Percentiles rank a stretch among this genome's conserved stretches.
phyloP scores from a whole-genome alignment of 1,284 basidiomycete species.

The Ustilago bromivora region DNA sequence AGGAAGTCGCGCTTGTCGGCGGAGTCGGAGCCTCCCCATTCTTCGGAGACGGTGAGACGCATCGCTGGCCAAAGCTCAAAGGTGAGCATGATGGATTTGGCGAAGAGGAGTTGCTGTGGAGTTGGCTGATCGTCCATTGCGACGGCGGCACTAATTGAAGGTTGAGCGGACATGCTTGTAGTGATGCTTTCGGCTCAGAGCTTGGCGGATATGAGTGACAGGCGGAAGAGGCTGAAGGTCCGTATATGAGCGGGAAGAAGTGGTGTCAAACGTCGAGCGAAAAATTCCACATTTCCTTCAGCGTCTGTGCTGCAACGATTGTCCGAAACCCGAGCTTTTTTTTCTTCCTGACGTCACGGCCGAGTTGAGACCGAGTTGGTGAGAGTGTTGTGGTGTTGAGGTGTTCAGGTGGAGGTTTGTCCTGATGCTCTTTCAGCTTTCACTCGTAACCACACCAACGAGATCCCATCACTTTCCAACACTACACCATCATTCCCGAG shows the following conservation, averaged over 20 bases:
- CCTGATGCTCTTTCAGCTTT: neutral
- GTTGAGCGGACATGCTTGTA: constrained; percentile 24
- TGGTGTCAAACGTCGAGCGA: constrained; percentile 1
- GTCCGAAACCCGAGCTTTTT: constrained; percentile 20
- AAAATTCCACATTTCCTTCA: constrained; percentile 14
- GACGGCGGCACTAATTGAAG: constrained; percentile 24
- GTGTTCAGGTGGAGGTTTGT: constrained; percentile 43
- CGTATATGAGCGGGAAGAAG: neutral
- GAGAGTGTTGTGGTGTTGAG: too few relatives aligned
- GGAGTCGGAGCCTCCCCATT: constrained; percentile 66
- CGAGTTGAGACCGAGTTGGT: constrained; percentile 1
- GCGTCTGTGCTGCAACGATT: constrained; percentile 16
- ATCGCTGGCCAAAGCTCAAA: constrained; percentile 67
- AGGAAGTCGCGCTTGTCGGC: constrained; percentile 63
- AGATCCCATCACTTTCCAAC: neutral
- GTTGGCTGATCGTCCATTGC: constrained; percentile 39
- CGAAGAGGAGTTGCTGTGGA: constrained; percentile 63
- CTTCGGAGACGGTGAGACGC: constrained; percentile 63
- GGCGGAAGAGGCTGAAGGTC: neutral
- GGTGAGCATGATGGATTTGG: constrained; percentile 60
- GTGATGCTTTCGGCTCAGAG: neutral
- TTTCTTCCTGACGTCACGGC: constrained; percentile 9
- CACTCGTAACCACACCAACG: neutral
- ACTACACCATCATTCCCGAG: constrained; percentile 1
- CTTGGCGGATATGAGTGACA: neutral